Evolutionary conservation across 2,329 filamentous ascomycete species (phyloP).

Genomic region (Pestalotiopsis sp.): DNA sequence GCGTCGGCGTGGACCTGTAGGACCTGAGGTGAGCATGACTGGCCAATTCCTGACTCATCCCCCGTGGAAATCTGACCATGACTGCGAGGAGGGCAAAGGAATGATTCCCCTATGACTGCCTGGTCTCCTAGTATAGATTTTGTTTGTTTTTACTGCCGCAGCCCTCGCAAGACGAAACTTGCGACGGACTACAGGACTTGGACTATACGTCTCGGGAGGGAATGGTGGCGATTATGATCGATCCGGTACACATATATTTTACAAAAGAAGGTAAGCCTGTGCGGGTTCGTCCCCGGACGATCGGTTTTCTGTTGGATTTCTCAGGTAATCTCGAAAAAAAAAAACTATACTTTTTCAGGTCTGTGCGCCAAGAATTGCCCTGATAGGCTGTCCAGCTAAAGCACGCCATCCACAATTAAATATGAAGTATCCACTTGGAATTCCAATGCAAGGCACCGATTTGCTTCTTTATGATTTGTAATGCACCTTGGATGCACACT

Average conservation of each 20-base stretch:
- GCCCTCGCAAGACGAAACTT: neutral
- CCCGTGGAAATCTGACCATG: neutral
- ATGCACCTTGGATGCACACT: neutral
- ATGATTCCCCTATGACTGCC: no score
- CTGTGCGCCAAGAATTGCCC: slow-evolving; percentile 4
- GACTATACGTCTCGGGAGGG: neutral
- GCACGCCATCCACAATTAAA: slow-evolving; percentile 8
- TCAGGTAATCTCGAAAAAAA: neutral
- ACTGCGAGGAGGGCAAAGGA: neutral
- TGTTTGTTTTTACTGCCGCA: neutral
- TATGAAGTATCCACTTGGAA: neutral
- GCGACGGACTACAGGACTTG: neutral
- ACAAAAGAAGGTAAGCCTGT: neutral
- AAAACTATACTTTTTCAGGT: neutral
- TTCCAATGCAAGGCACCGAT: neutral
- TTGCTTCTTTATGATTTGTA: neutral
- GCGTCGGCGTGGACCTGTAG: slow-evolving; percentile 76
- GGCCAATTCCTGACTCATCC: neutral
- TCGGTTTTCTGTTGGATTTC: neutral
- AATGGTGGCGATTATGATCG: neutral
- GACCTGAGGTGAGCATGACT: neutral
- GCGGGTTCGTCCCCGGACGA: neutral
- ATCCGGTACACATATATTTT: no score
- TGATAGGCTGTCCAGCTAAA: neutral
- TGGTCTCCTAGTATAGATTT: neutral